Evolutionary conservation across 2,329 filamentous ascomycete species (phyloP), one percentile per base, ranked within the genome.

Genomic region (Pseudomassariella vexata): DNA sequence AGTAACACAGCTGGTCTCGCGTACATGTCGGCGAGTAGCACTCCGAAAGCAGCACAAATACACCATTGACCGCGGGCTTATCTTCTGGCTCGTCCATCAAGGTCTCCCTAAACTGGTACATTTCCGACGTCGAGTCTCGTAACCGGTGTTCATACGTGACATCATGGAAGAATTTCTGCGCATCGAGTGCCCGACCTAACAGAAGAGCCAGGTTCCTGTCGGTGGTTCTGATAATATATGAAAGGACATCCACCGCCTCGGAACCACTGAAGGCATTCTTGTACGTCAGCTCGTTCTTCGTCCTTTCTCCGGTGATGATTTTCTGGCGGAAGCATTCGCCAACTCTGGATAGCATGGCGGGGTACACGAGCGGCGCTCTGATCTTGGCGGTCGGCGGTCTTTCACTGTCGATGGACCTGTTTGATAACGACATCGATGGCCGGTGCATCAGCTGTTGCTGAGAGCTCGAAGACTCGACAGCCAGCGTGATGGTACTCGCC

Each of bases 91-190:
- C 79, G 32, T 96, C 90, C 63, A 89, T 82, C 57, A 96, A 71
- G 3, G 82, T 94, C 63, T 96, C 90, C 46, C 85, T 80, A 61
- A 98, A 98, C 55, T 96, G 90, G 58, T 96, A 98, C 58, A 98
- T 85, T 60, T 98, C 92, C 31, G 82, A 83, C 24, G 82, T 77
- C n/a, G 90, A 94, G 59, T 98, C 92, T 59, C 92, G 84, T 49
- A 98, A 66, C 28, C 92, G 78, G 59, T 98, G 92, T 49, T 95
- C 90, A 59, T 98, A 98, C 1, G 90, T 95, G 30, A 96, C 92
- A 69, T 98, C 92, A 64, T 98, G 92, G 56, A 98, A 98, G 65
- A 95, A 95, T 57, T 96, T 96, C 55, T 98, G 92, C 16, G 92
- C 92, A 62, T 98, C 92, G 39, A 98, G 66, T 24, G 92, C 88